Conservation (phyloP, 2,329 filamentous ascomycete genomes). For the Calonectria multiphialidica region DNA sequence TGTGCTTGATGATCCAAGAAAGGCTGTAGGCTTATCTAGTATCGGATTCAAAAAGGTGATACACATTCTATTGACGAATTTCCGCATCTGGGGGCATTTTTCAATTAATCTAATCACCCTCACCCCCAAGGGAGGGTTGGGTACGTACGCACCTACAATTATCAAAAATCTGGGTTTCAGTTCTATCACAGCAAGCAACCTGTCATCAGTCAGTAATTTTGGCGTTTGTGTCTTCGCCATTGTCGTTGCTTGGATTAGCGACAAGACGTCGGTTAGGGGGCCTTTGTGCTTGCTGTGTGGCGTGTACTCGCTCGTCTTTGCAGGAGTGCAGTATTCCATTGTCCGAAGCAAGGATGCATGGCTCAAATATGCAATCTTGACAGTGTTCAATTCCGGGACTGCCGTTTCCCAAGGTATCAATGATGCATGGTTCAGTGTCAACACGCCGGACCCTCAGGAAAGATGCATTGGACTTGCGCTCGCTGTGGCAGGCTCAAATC, state of each 20-base stretch:
- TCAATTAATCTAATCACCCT: conserved; percentile 28
- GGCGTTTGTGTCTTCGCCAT: conserved; percentile 21
- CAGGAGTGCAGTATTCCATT: conserved; percentile 11
- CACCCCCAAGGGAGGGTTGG: conserved; percentile 25
- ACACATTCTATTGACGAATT: background rate
- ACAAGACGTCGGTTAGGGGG: conserved; percentile 4
- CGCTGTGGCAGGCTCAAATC: conserved; percentile 15
- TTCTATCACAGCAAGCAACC: conserved; percentile 22
- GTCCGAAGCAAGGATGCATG: conserved; percentile 2
- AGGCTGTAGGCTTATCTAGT: conserved; percentile 8
- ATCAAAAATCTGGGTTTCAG: conserved; percentile 33
- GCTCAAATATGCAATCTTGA: conserved; percentile 16
- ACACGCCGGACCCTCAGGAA: conserved; percentile 18
- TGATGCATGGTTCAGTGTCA: conserved; percentile 21
- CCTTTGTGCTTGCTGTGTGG: conserved; percentile 3
- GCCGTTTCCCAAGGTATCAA: conserved; percentile 20
- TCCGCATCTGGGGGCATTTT: conserved; percentile 25
- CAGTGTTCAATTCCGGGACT: conserved; percentile 16
- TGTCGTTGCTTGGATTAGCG: conserved; percentile 10
- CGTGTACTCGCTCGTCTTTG: conserved; percentile 18
- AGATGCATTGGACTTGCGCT: conserved; percentile 14
- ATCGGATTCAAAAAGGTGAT: conserved; percentile 7
- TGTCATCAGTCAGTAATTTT: conserved; percentile 28
- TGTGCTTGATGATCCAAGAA: conserved; percentile 23
- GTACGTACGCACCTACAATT: conserved; percentile 25